Evolutionary conservation across 164 flowering plant species (phyloP).

Genomic region (Macadamia tetraphylla): DNA sequence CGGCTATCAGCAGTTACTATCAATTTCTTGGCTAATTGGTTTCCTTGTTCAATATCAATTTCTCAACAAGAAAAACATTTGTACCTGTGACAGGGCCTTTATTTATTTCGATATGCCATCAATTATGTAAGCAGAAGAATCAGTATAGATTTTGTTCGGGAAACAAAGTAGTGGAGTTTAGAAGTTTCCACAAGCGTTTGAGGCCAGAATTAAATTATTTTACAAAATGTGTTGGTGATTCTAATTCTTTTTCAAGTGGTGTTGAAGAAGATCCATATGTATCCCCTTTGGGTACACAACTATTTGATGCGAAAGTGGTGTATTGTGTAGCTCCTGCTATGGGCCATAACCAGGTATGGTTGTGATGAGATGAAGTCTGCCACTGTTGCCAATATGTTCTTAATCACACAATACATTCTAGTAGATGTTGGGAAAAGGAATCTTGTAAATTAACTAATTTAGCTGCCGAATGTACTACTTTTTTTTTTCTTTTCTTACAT

Average conservation of each 20-base stretch:
- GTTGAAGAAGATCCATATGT: conserved; percentile 11
- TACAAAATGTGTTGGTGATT: conserved; percentile 12
- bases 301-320: conserved; percentile 41
- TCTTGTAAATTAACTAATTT: too few species aligned
- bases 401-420: background rate
- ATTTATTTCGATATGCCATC: conserved; percentile 12
- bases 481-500: too few species aligned
- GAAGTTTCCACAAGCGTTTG: conserved; percentile 16
- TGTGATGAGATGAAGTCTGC: background rate
- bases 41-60: too few species aligned
- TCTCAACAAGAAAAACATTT: background rate
- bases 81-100: conserved; percentile 16
- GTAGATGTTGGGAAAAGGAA: background rate
- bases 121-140: conserved; percentile 20
- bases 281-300: background rate
- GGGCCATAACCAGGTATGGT: conserved; percentile 83
- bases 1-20: too few species aligned
- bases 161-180: background rate
- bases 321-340: conserved; percentile 76
- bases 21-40: too few species aligned
- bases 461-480: too few species aligned
- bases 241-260: conserved; percentile 25
- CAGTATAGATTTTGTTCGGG: conserved; percentile 11
- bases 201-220: conserved; percentile 12
- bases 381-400: background rate